A percentile compares a stretch with the other conserved stretches of the same genome.
These are phyloP conservation scores for Strobilomyces echinocephalus DNA, from an alignment of 768 basidiomycete species.

Conservation along the genomic window DNA sequence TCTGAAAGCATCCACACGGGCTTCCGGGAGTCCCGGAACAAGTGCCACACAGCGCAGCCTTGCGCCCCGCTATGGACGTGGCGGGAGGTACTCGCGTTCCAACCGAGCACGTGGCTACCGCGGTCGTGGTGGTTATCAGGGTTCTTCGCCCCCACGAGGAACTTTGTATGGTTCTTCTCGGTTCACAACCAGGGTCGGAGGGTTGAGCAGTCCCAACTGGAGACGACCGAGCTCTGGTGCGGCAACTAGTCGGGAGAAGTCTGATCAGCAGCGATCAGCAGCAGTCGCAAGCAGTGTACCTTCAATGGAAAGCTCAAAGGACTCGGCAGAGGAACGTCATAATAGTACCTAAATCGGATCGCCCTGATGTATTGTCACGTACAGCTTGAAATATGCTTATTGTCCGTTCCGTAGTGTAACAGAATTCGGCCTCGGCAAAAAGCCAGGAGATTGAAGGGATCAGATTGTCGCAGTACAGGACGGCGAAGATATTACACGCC, in stretches of 20 bases:
- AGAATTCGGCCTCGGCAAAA: slow-evolving; percentile 15
- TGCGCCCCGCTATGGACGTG: slow-evolving; percentile 6
- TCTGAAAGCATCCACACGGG: slow-evolving; percentile 33
- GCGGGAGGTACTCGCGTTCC: slow-evolving; percentile 8
- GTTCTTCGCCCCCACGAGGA: slow-evolving; percentile 9
- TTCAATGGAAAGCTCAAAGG: slow-evolving; percentile 25
- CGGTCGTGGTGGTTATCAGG: slow-evolving; percentile 15
- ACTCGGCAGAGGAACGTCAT: slow-evolving; percentile 18
- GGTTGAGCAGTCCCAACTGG: slow-evolving; percentile 15
- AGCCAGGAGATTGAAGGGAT: slow-evolving; percentile 26
- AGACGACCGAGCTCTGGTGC: slow-evolving; percentile 12
- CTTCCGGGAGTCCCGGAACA: slow-evolving; percentile 5
- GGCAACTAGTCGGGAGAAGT: slow-evolving; percentile 13
- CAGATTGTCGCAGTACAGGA: slow-evolving; percentile 14
- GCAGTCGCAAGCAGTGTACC: slow-evolving; percentile 3
- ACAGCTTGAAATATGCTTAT: slow-evolving; percentile 19
- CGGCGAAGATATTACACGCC: slow-evolving; percentile 7
- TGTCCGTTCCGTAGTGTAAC: slow-evolving; percentile 19
- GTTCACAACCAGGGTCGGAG: slow-evolving; percentile 15
- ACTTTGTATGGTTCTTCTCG: slow-evolving; percentile 12
- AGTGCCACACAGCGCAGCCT: slow-evolving; percentile 4
- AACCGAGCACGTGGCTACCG: slow-evolving; percentile 20
- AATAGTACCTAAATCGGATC: slow-evolving; percentile 21
- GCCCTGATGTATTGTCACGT: slow-evolving; percentile 16
- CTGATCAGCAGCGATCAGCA: slow-evolving; percentile 16